phyloP scores from a whole-genome alignment of 208 protist species.

The Trypanosoma brucei region DNA sequence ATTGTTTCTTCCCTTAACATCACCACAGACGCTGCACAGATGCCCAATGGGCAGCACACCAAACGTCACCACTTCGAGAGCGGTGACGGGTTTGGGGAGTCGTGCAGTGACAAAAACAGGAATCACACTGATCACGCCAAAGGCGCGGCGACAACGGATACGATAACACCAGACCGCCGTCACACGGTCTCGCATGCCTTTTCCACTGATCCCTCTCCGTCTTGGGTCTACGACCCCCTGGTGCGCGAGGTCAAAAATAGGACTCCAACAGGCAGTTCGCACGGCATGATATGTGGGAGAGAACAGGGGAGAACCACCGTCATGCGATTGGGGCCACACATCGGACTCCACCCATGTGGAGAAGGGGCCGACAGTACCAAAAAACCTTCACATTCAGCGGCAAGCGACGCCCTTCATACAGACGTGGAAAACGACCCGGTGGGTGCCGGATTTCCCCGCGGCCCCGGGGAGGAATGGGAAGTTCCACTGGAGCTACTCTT shows the following conservation, averaged over 20 bases:
- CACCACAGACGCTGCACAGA: slow-evolving; percentile 43
- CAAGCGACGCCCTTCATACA: neutral
- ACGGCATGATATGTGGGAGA: neutral
- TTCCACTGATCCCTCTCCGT: slow-evolving; percentile 5
- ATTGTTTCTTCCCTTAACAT: slow-evolving; percentile 60
- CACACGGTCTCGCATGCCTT: neutral
- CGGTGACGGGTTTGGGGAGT: neutral
- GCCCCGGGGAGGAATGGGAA: slow-evolving; percentile 53
- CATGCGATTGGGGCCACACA: neutral
- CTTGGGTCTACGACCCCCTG: slow-evolving; percentile 19
- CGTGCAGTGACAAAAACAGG: neutral
- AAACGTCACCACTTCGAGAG: slow-evolving; percentile 5
- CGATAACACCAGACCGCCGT: slow-evolving; percentile 9
- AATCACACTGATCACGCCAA: neutral
- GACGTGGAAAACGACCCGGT: slow-evolving; percentile 18
- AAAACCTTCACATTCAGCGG: neutral
- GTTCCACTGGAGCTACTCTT: slow-evolving; percentile 50
- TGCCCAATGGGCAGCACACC: neutral
- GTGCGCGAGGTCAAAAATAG: slow-evolving; percentile 9
- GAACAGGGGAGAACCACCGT: neutral
- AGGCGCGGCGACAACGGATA: neutral
- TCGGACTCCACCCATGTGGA: neutral
- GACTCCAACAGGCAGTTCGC: slow-evolving; percentile 1
- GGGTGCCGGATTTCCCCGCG: slow-evolving; percentile 43
- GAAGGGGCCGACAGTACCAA: too few species aligned